Percentiles rank a stretch among this genome's conserved stretches.
phyloP scores from a whole-genome alignment of 2,329 filamentous ascomycete species.

The Fusarium sp. region DNA sequence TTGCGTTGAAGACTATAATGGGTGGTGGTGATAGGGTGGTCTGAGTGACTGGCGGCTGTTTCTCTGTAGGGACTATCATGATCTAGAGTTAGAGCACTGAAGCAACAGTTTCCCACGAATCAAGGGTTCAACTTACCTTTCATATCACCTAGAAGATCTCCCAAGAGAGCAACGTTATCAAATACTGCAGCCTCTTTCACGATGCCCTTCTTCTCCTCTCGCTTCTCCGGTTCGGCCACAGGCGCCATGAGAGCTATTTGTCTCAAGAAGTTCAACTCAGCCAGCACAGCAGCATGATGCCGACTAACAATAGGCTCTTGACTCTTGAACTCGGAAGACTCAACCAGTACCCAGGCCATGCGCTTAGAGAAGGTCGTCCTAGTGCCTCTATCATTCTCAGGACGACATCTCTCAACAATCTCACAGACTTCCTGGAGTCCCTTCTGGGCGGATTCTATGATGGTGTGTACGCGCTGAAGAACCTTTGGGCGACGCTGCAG shows the following conservation, averaged over 20 bases:
- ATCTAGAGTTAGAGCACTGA: neutral
- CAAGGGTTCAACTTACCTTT: neutral
- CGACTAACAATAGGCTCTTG: constrained; percentile 46
- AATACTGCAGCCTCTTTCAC: constrained; percentile 4
- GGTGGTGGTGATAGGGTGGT: neutral
- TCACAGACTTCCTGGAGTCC: constrained; percentile 45
- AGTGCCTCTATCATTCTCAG: constrained; percentile 31
- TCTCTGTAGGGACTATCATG: neutral
- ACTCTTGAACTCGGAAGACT: constrained; percentile 40
- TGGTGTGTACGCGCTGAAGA: constrained; percentile 45
- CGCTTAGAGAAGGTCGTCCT: constrained; percentile 35
- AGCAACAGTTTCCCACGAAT: no score
- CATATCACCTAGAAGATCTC: constrained; percentile 26
- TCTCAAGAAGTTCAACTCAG: constrained; percentile 47
- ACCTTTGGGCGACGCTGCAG: constrained; percentile 40
- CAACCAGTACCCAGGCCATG: constrained; percentile 43
- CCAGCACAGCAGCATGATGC: constrained; percentile 46
- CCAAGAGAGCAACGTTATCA: constrained; percentile 37
- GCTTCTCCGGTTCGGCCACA: neutral
- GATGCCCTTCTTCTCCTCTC: neutral
- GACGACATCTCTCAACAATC: constrained; percentile 48
- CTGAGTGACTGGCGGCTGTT: neutral
- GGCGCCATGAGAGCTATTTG: constrained; percentile 33
- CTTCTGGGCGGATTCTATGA: constrained; percentile 46
- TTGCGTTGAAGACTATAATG: neutral